phyloP scores from a whole-genome alignment of 257 asterid genomes.

The Gynochthodes officinalis region DNA sequence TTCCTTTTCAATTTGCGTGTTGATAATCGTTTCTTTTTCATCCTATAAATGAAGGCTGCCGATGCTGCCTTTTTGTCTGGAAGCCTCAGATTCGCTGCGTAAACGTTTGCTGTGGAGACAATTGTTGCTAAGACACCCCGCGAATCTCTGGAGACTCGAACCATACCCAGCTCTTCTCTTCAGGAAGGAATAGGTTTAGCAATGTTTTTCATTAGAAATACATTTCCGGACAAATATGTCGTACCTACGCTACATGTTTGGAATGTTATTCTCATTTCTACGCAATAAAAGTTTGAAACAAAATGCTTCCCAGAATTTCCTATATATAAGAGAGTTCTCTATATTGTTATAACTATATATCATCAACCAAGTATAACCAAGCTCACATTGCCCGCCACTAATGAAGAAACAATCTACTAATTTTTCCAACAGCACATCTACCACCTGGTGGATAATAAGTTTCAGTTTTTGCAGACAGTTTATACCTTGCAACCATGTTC shows the following conservation, averaged over 20 bases:
- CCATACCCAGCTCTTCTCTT: neutral
- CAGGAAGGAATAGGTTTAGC: neutral
- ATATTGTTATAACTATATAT: no score
- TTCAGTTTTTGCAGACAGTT: no score
- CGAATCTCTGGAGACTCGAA: neutral
- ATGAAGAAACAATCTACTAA: neutral
- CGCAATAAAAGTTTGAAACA: no score
- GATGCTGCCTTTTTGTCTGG: slow-evolving; percentile 34
- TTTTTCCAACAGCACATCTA: neutral
- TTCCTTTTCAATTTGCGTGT: no score
- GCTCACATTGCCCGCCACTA: no score
- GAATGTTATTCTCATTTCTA: no score
- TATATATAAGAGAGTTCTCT: no score
- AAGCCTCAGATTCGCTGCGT: slow-evolving; percentile 29
- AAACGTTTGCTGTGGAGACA: slow-evolving; percentile 26
- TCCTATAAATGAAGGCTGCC: slow-evolving; percentile 35
- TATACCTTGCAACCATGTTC: no score
- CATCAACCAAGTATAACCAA: no score
- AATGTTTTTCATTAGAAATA: neutral
- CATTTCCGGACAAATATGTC: neutral
- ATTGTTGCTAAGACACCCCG: slow-evolving; percentile 29
- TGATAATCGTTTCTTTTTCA: no score
- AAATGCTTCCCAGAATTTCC: no score
- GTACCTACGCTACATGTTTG: no score
- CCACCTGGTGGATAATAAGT: neutral